phyloP scores from a whole-genome alignment of 805 yeast species.

The Spathaspora sp. region DNA sequence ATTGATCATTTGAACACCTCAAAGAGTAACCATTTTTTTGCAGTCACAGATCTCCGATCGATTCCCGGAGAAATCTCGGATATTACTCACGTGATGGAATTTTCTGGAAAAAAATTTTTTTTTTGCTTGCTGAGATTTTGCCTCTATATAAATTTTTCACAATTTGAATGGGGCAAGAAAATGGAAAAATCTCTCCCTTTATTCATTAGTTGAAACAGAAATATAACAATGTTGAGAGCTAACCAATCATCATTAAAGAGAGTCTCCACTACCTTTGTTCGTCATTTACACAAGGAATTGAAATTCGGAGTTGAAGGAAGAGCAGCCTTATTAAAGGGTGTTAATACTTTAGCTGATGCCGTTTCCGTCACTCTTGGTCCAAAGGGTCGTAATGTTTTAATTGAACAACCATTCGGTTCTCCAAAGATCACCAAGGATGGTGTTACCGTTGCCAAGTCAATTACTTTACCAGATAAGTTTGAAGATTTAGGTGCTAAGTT shows the following conservation, averaged over 20 bases:
- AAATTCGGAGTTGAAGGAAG: constrained; percentile 97
- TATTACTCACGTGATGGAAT: constrained; percentile 5
- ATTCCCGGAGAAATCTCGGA: neutral
- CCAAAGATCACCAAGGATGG: constrained; percentile 99
- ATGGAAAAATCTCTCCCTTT: constrained; percentile 3
- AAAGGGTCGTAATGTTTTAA: constrained; percentile 93
- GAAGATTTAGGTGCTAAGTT: constrained; percentile 96
- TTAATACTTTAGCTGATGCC: constrained; percentile 91
- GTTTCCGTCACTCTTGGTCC: constrained; percentile 97
- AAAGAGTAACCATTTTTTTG: too few relatives aligned
- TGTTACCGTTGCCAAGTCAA: constrained; percentile 91
- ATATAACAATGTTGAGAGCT: constrained; percentile 43
- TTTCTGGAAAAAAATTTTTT: constrained; percentile 10
- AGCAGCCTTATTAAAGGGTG: constrained; percentile 91
- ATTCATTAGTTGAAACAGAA: neutral
- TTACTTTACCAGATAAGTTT: constrained; percentile 80
- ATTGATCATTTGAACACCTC: too few relatives aligned
- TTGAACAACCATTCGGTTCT: constrained; percentile 94
- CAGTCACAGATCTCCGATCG: neutral
- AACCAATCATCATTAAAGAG: constrained; percentile 36
- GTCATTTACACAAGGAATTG: constrained; percentile 79
- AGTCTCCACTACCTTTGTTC: constrained; percentile 39
- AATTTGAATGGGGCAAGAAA: neutral
- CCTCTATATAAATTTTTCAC: neutral
- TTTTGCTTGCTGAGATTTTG: neutral